Base-by-base conservation (phyloP, 2,329 filamentous ascomycete species). In the Cercospora sojina region DNA sequence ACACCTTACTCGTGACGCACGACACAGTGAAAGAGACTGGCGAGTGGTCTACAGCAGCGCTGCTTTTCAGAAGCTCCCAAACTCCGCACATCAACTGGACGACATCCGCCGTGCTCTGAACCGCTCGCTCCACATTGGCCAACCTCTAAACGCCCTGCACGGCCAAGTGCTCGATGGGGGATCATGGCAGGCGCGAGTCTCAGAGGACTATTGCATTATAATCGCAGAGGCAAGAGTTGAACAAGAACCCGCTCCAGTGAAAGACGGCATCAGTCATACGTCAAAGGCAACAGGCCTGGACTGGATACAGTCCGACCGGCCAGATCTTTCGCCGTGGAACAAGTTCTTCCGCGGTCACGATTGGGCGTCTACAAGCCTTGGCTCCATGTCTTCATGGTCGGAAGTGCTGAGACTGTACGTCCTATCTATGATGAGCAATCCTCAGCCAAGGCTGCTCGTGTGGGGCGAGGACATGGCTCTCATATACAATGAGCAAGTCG, bases 401-500 rank as follows among this genome's bases (percentile, higher is more conserved):
- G 27, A 69, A 13, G 47, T 65, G 2, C 65, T 78, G 25, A 70
- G 75, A 3, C 57, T 69, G 4, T 64, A 69, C 29, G 67, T 75
- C 1, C 32, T 75, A 8, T 63, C 67, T 10, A 74, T 76, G 16
- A 76, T 73, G 71, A 65, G 65, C n/a, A 75, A 77, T 57, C 74
- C 75, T 2, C 66, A 74, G 25, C 75, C 75, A 8, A 70, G 75
- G 3, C 60, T 75, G 25, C 31, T 78, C 3, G 62, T 77, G 5
- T 76, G 72, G 77, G 79, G 79, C 7, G 66, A 75, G 6, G 72
- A 77, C 2, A 74, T 77, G 51, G 71, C 68, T 0, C 71, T 75
- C 32, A 67, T 76, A 13, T 75, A 76, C 67, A 76, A 76, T 65
- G 74, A 75, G 53, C 69, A 72, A 6, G 74, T 71, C 35, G 68